A percentile compares a stretch with the other conserved stretches of the same genome.
phyloP scores from a whole-genome alignment of 176 grass and related monocot species.

The Tuctoria greenei region DNA sequence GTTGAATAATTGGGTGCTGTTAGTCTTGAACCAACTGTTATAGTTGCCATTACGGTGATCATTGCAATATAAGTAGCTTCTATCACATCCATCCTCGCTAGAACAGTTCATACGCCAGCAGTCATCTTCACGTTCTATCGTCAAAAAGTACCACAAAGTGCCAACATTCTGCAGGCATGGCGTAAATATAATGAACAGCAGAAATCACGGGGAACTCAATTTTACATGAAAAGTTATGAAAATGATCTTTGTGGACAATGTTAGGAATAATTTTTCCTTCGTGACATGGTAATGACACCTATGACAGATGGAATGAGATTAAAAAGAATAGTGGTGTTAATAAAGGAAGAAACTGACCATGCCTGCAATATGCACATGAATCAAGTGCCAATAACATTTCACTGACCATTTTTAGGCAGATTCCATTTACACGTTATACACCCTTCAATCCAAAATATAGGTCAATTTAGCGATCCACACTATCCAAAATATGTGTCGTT shows the following conservation, averaged over 20 bases:
- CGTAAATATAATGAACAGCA: background rate
- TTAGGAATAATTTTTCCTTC: background rate
- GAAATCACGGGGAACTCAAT: constrained; percentile 4
- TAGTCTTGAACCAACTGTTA: constrained; percentile 34
- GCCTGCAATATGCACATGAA: background rate
- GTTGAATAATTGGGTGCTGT: background rate
- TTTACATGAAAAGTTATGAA: background rate
- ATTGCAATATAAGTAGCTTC: constrained; percentile 65
- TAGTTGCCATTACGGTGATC: constrained; percentile 26
- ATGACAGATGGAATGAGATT: background rate
- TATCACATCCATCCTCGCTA: background rate
- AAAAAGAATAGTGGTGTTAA: background rate
- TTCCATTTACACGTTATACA: background rate
- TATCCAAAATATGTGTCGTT: too few species aligned
- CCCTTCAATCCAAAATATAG: too few species aligned
- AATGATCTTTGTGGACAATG: background rate
- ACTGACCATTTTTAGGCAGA: background rate
- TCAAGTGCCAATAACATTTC: background rate
- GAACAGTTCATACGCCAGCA: constrained; percentile 67
- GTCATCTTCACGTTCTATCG: constrained; percentile 60
- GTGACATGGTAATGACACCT: constrained; percentile 12
- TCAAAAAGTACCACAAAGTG: constrained; percentile 83
- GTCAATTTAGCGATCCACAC: too few species aligned
- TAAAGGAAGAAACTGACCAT: background rate
- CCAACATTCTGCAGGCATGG: constrained; percentile 74